Evolutionary conservation across 345 rosid genomes (phyloP).

Genomic region (rapeseed (Brassica napus)): Da-Ae NC_063444.1:46825001-46825500

Average conservation of each 20-base stretch:
- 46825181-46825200: background rate
- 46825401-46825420: slow-evolving; percentile 51
- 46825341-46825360: slow-evolving; percentile 5
- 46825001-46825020: slow-evolving; percentile 10
- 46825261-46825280: slow-evolving; percentile 57
- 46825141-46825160: background rate
- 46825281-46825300: background rate
- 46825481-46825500: slow-evolving; percentile 13
- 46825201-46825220: slow-evolving; percentile 45
- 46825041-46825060: background rate
- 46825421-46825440: slow-evolving; percentile 53
- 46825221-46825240: slow-evolving; percentile 49
- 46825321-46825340: slow-evolving; percentile 9
- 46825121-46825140: slow-evolving; percentile 15
- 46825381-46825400: slow-evolving; percentile 53
- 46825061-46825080: slow-evolving; percentile 5
- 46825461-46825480: slow-evolving; percentile 54
- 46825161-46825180: slow-evolving; percentile 3
- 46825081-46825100: background rate
- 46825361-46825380: slow-evolving; percentile 51
- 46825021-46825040: background rate
- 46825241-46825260: slow-evolving; percentile 41
- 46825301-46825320: background rate
- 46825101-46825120: slow-evolving; percentile 21
- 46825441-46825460: slow-evolving; percentile 66